phyloP scores from a whole-genome alignment of 805 yeast genomes.

The Nakazawaea peltata region DNA sequence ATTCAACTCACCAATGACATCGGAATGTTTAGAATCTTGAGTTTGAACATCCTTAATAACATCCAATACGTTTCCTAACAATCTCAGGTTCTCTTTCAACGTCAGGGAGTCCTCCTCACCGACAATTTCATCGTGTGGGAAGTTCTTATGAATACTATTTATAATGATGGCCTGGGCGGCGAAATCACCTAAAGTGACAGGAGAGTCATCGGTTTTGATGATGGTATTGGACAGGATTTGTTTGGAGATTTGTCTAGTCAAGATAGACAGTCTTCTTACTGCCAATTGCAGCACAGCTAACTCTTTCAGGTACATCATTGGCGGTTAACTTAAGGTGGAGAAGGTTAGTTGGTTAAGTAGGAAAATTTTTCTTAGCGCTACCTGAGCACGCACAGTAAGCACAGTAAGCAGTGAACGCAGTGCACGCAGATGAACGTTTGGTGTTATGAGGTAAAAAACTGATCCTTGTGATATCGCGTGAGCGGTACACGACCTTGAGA shows the following conservation, averaged over 20 bases:
- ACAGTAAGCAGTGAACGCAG: too few relatives aligned
- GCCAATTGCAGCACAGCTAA: slow-evolving; percentile 79
- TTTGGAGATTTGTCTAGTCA: slow-evolving; percentile 60
- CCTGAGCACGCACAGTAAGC: too few relatives aligned
- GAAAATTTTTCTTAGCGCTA: too few relatives aligned
- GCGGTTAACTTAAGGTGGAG: too few relatives aligned
- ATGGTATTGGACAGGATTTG: slow-evolving; percentile 38
- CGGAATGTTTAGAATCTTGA: slow-evolving; percentile 25
- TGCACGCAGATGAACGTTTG: too few relatives aligned
- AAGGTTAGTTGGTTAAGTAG: too few relatives aligned
- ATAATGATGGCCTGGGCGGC: slow-evolving; percentile 93
- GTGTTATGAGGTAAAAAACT: too few relatives aligned
- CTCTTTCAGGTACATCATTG: slow-evolving; percentile 37
- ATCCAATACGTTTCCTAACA: slow-evolving; percentile 48
- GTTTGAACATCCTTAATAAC: slow-evolving; percentile 49
- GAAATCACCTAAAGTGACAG: slow-evolving; percentile 94
- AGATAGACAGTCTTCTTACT: slow-evolving; percentile 75
- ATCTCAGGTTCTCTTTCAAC: slow-evolving; percentile 41
- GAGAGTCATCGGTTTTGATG: slow-evolving; percentile 83
- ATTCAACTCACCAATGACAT: slow-evolving; percentile 32
- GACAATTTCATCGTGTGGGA: slow-evolving; percentile 80
- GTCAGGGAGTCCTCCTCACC: slow-evolving; percentile 89
- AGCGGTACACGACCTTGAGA: too few relatives aligned
- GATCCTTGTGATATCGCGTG: too few relatives aligned
- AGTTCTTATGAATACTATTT: slow-evolving; percentile 68